phyloP scores from a whole-genome alignment of 78 protist species.

The Dictyostelium brefeldianum region DNA sequence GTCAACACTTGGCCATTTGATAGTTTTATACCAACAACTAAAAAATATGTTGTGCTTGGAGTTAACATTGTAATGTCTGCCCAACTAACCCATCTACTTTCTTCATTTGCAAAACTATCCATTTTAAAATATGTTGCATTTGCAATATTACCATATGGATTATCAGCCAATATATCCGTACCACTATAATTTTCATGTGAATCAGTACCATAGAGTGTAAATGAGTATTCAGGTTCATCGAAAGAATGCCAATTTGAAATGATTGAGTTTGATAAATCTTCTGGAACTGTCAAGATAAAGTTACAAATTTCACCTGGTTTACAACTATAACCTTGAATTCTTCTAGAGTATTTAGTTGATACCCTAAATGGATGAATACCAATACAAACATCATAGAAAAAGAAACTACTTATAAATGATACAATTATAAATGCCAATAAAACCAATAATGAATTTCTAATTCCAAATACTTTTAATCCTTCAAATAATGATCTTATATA shows the following conservation, averaged over 20 bases:
- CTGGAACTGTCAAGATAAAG: conserved; percentile 71
- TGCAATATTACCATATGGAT: not conserved
- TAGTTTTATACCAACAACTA: conserved; percentile 5
- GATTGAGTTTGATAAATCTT: conserved; percentile 27
- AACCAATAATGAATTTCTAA: not conserved
- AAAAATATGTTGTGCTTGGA: conserved; percentile 30
- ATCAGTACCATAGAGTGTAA: conserved; percentile 24
- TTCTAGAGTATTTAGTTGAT: conserved; percentile 41
- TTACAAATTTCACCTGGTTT: conserved; percentile 53
- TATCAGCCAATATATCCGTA: not conserved
- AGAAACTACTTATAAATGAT: conserved; percentile 20
- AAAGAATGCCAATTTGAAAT: conserved; percentile 38
- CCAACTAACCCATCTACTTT: conserved; percentile 54
- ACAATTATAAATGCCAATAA: not conserved
- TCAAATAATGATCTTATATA: not conserved
- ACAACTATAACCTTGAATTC: conserved; percentile 36
- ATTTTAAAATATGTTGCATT: conserved; percentile 21
- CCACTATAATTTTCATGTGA: not conserved
- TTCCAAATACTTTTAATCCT: not conserved
- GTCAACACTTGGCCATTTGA: not conserved
- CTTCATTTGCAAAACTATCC: conserved; percentile 31
- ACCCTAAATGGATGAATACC: conserved; percentile 64
- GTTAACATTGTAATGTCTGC: conserved; percentile 8
- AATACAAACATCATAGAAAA: conserved; percentile 43
- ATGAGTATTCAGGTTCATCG: conserved; percentile 32